Conservation (phyloP, 805 yeast species). For the Pichia thaimueangensis region DNA sequence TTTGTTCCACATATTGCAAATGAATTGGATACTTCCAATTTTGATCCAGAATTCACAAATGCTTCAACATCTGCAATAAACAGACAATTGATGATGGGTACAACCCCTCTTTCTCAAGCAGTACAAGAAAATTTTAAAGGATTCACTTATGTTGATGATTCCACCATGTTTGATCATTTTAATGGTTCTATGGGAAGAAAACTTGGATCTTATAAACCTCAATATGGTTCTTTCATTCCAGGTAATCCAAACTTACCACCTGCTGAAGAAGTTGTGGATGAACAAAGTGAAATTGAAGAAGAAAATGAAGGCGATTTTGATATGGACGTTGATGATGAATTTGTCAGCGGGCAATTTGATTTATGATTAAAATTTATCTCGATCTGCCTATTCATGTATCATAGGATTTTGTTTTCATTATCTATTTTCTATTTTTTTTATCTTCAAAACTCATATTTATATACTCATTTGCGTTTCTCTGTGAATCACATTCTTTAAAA, state of each 20-base stretch:
- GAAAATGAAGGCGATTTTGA: slow-evolving; percentile 41
- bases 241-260: slow-evolving; percentile 78
- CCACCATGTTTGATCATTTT: slow-evolving; percentile 84
- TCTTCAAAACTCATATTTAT: no score
- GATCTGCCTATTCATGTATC: no score
- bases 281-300: slow-evolving; percentile 43
- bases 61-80: slow-evolving; percentile 80
- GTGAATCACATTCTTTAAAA: no score
- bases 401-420: no score
- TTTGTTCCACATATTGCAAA: slow-evolving; percentile 88
- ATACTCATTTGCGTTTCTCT: no score
- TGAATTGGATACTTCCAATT: slow-evolving; percentile 92
- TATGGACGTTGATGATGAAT: slow-evolving; percentile 58
- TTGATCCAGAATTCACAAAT: slow-evolving; percentile 95
- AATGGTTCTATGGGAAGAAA: slow-evolving; percentile 30
- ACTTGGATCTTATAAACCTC: slow-evolving; percentile 35
- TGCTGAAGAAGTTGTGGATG: slow-evolving; percentile 79
- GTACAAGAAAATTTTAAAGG: slow-evolving; percentile 96
- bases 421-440: no score
- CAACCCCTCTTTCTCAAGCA: slow-evolving; percentile 88
- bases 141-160: slow-evolving; percentile 92
- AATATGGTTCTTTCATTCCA: slow-evolving; percentile 62
- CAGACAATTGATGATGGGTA: slow-evolving; percentile 55
- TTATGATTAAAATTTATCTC: slow-evolving; percentile 32
- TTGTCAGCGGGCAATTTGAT: slow-evolving; percentile 87